These are phyloP conservation scores for Phyllosticta citrichinensis DNA, from an alignment of 2,329 filamentous ascomycete genomes.

Conservation along the genomic window DNA sequence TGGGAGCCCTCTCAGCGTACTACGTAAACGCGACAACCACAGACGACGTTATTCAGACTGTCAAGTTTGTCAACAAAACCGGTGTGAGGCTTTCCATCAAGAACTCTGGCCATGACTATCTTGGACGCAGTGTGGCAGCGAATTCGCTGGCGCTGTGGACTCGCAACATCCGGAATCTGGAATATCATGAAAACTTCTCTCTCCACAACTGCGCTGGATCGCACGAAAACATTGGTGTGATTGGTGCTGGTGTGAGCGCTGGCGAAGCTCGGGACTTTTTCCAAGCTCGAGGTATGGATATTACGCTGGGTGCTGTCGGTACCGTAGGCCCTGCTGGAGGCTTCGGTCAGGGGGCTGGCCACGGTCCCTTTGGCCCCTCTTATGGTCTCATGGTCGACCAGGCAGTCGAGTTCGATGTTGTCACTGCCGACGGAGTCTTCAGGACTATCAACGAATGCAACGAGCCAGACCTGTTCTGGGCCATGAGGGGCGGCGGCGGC, in stretches of 20 bases:
- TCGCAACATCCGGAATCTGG: slow-evolving; percentile 11
- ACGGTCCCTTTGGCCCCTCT: slow-evolving; percentile 29
- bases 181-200: slow-evolving; percentile 15
- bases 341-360: slow-evolving; percentile 34
- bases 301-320: background rate
- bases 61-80: slow-evolving; percentile 15
- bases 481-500: slow-evolving; percentile 20
- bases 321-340: slow-evolving; percentile 33
- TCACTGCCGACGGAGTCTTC: slow-evolving; percentile 29
- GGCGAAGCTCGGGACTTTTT: background rate
- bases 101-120: slow-evolving; percentile 19
- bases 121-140: slow-evolving; percentile 13
- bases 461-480: slow-evolving; percentile 28
- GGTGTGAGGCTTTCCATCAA: slow-evolving; percentile 17
- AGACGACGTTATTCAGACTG: slow-evolving; percentile 15
- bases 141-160: slow-evolving; percentile 17
- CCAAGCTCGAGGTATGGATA: background rate
- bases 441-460: slow-evolving; percentile 21
- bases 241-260: background rate
- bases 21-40: slow-evolving; percentile 15
- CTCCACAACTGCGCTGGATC: slow-evolving; percentile 17
- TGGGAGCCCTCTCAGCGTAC: slow-evolving; percentile 12
- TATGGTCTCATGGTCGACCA: slow-evolving; percentile 30
- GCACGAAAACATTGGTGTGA: background rate
- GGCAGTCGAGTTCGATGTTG: slow-evolving; percentile 26